Evolutionary conservation across 805 yeast species (phyloP), one percentile per base, ranked within the genome.

Genomic region (Yamadazyma takamatsuzukensis): DNA sequence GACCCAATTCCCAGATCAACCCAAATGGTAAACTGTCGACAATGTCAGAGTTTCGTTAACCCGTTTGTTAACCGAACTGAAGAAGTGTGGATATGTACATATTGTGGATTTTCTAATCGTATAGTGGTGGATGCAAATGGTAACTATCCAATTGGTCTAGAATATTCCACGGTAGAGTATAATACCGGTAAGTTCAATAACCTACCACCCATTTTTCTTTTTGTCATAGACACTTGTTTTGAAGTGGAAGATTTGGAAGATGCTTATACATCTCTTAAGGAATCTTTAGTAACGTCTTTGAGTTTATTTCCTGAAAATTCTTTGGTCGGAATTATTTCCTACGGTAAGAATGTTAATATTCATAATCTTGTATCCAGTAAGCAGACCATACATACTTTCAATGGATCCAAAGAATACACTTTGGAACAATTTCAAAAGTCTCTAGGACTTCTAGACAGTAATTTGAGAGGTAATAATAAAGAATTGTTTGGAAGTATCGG

Each of bases 301-400:
- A 72, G 83, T 30, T 63, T 85, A 48, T 74, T 90, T 50, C 97
- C 97, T 11, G 93, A 94, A 25, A 87, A 89, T 48, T 85, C 95
- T 2, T 69, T 88, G 33, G 78, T 89, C 35, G 96, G 97, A 27
- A 72, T 89, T 48, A 75, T 89, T 51, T 86, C 97, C 10, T 85
- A 68, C 51, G 97, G 96, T 34, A 85, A 94, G 18, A 88, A 84
- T 66, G 89, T 88, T 29, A 89, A 85, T 52, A 83, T 90, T 31
- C 94, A 89, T 60, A 83, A 59, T 78, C 84, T 39, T 10, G 19
- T 32, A 3, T n/a, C 33, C 13, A 23, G 16, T 8, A 30, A 27
- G 18, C 11, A 29, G 5, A 18, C 26, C 4, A 35, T 27, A 15
- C 83, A 76, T 53, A 84, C 87, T 15, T 90, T 89, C 62, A 78